Evolutionary conservation across 768 basidiomycete species (phyloP), one percentile per base, ranked within the genome.

Genomic region (Nidula microcarpa): DNA sequence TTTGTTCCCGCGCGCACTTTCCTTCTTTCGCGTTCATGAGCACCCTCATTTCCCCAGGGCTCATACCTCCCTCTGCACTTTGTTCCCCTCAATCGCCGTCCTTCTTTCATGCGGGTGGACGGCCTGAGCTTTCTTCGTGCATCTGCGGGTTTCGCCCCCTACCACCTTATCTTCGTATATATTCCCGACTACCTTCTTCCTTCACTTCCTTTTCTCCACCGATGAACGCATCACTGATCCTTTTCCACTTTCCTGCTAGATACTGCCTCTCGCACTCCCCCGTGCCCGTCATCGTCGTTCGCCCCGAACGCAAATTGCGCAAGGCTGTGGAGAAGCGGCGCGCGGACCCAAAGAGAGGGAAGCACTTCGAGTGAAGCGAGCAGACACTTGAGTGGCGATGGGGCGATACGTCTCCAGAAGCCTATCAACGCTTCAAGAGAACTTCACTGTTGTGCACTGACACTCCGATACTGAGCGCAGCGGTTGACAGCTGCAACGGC

Each of bases 251-350:
- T 50, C 30, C 33, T 47, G 33, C 48, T 55, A 89, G 85, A 58
- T 89, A 91, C 64, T 92, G 90, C 56, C 81, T 97, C 43, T 87
- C 89, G 14, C 94, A 91, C 63, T 94, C 93, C 0, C 94, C 96
- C 1, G 93, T 99, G 0, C 96, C 96, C 2, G 91, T 97, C 60
- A 94, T 98, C 56, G 96, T 98, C 49, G 94, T 98, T 41, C 80
- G 93, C 3, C 92, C 94, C 1, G 91, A 93, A 60, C 79, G 90
- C 36, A 93, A 94, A 63, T 85, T 94, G 32, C 81, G 83, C 57
- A 95, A 95, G 66, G 83, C 84, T 0, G 73, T 89, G 44, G 92
- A 89, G 61, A 96, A 97, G 66, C 80, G 94, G 30, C 78, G 87
- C 44, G 90, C 88, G 46, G 86, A 97, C 62, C 94, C 94, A 2